Conservation (phyloP, 371 early-diverging fungal species). For the Phascolomyces articulosus region DNA sequence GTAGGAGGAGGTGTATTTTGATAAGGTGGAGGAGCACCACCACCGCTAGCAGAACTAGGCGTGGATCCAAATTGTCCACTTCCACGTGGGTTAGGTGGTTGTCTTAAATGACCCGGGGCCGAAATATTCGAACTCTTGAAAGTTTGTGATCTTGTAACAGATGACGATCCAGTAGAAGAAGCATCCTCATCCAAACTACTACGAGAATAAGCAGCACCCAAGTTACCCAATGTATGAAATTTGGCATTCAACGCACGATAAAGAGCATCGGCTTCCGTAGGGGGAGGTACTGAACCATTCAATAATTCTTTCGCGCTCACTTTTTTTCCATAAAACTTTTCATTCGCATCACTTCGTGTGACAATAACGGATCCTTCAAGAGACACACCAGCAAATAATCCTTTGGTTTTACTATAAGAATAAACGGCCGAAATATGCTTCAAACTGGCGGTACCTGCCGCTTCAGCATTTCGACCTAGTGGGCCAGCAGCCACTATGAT, state of each 20-base stretch:
- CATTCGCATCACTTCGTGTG: conserved; percentile 92
- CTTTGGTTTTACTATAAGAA: conserved; percentile 89
- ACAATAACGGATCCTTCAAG: conserved; percentile 92
- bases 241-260: conserved; percentile 73
- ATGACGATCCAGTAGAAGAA: not conserved
- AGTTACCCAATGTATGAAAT: conserved; percentile 25
- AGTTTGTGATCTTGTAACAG: not conserved
- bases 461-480: conserved; percentile 91
- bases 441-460: conserved; percentile 75
- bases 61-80: not conserved
- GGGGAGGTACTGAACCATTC: conserved; percentile 73
- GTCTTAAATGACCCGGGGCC: conserved; percentile 12
- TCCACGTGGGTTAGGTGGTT: conserved; percentile 7
- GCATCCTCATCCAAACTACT: conserved; percentile 9
- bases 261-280: conserved; percentile 81
- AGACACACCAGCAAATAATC: conserved; percentile 93
- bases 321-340: conserved; percentile 79
- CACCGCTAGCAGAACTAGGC: not conserved
- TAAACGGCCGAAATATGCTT: conserved; percentile 88
- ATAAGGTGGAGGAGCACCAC: conserved; percentile 4
- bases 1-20: conserved; percentile 1
- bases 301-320: conserved; percentile 85
- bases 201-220: conserved; percentile 27
- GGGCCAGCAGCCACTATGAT: conserved; percentile 89
- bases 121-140: conserved; percentile 17